A percentile compares a stretch with the other conserved stretches of the same genome.
Evolutionary conservation across 257 asterid species (phyloP).

Genomic region (Thymus quinquecostatus): DNA sequence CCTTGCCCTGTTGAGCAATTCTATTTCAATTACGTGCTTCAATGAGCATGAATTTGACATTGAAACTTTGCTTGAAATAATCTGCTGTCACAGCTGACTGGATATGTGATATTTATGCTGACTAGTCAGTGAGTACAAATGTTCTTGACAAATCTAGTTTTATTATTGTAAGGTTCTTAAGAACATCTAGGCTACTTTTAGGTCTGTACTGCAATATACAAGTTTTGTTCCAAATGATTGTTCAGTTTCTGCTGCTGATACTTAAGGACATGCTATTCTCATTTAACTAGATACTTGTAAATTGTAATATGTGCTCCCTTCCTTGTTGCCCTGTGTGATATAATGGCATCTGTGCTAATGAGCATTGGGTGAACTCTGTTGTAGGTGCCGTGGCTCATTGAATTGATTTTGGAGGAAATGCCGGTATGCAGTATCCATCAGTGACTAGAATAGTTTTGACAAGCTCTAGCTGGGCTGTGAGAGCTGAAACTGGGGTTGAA

Average conservation of each 20-base stretch:
- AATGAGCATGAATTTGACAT: slow-evolving; percentile 11
- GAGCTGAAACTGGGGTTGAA: slow-evolving; percentile 24
- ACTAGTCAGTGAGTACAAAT: too few species aligned
- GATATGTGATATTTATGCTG: slow-evolving; percentile 10
- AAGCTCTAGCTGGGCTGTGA: slow-evolving; percentile 33
- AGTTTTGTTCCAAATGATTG: slow-evolving; percentile 13
- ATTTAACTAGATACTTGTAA: neutral
- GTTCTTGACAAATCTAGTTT: too few species aligned
- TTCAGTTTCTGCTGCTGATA: neutral
- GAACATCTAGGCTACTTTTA: too few species aligned
- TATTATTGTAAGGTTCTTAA: too few species aligned
- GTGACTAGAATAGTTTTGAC: slow-evolving; percentile 5
- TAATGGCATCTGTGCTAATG: slow-evolving; percentile 20
- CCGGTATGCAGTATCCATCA: slow-evolving; percentile 42
- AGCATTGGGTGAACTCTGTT: slow-evolving; percentile 29
- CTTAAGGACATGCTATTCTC: slow-evolving; percentile 16
- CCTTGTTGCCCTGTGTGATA: slow-evolving; percentile 20
- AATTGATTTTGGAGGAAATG: slow-evolving; percentile 56
- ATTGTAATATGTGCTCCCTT: slow-evolving; percentile 7
- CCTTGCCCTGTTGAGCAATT: slow-evolving; percentile 7
- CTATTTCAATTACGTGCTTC: slow-evolving; percentile 2
- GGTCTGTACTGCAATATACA: too few species aligned
- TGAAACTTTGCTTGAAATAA: neutral
- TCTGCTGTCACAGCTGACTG: neutral
- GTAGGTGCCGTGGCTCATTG: slow-evolving; percentile 98